Conservation (phyloP, 2,329 filamentous ascomycete species). For the Claviceps arundinis region DNA sequence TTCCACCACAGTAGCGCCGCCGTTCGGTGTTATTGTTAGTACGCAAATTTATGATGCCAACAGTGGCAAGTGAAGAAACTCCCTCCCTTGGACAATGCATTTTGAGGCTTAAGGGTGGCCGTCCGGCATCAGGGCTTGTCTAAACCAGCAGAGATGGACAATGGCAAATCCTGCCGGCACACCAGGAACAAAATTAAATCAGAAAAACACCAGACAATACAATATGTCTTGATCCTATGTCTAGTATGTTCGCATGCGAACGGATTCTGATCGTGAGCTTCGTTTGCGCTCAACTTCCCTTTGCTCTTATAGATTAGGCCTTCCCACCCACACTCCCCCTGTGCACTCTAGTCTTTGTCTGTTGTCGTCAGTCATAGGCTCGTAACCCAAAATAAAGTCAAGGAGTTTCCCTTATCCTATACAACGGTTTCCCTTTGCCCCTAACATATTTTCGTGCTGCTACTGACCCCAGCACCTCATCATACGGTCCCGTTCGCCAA, state of each 20-base stretch:
- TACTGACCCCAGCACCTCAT: background rate
- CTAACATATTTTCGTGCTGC: background rate
- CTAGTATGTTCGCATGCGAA: background rate
- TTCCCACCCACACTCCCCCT: background rate
- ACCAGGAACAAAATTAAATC: no score
- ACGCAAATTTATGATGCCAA: no score
- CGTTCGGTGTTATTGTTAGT: no score
- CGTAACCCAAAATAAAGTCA: background rate
- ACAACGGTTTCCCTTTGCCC: background rate
- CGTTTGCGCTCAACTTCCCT: background rate
- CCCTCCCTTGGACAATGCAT: no score
- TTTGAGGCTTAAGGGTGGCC: no score
- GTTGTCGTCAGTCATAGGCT: conserved; percentile 7
- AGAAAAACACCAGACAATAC: background rate
- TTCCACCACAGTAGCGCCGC: no score
- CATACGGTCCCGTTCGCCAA: background rate
- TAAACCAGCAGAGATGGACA: no score
- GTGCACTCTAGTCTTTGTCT: conserved; percentile 1
- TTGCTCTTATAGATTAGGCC: background rate
- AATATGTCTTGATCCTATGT: background rate
- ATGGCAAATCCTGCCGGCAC: no score
- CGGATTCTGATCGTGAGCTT: background rate
- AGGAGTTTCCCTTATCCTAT: background rate
- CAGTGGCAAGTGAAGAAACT: no score
- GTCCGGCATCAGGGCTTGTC: no score